phyloP scores from a whole-genome alignment of 208 protist species.

The Phytomonas francai region DNA sequence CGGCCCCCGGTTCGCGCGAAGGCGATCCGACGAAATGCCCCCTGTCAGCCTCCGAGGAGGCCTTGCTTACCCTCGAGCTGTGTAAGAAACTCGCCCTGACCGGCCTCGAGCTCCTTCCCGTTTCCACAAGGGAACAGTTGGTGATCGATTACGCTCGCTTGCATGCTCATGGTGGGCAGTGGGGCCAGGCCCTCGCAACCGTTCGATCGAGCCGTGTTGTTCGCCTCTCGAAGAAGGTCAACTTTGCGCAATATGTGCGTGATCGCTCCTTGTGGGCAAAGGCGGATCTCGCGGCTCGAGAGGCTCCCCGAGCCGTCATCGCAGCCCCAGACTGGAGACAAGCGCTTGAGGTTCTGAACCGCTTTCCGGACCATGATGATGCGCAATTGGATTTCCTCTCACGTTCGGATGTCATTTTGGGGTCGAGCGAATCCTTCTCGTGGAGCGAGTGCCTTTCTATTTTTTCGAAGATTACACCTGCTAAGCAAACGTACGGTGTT shows the following conservation, averaged over 20 bases:
- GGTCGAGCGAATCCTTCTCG: background rate
- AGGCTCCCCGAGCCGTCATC: no score
- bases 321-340: no score
- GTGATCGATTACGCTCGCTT: constrained; percentile 35
- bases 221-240: constrained; percentile 37
- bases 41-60: constrained; percentile 8
- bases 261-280: background rate
- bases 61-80: constrained; percentile 39
- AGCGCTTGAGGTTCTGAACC: no score
- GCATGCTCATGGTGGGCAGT: constrained; percentile 25
- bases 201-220: constrained; percentile 28
- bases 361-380: background rate
- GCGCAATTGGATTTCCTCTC: background rate
- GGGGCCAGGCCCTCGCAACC: constrained; percentile 34
- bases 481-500: constrained; percentile 25
- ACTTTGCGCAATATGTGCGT: constrained; percentile 8
- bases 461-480: constrained; percentile 15
- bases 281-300: no score
- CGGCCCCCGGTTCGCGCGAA: background rate
- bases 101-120: constrained; percentile 14
- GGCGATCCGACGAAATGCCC: background rate
- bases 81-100: constrained; percentile 37
- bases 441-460: constrained; percentile 21
- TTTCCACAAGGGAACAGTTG: constrained; percentile 30
- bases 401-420: background rate